These are phyloP conservation scores for Przewalskia tangutica DNA, from an alignment of 257 asterid genomes.

Conservation along the genomic window DNA sequence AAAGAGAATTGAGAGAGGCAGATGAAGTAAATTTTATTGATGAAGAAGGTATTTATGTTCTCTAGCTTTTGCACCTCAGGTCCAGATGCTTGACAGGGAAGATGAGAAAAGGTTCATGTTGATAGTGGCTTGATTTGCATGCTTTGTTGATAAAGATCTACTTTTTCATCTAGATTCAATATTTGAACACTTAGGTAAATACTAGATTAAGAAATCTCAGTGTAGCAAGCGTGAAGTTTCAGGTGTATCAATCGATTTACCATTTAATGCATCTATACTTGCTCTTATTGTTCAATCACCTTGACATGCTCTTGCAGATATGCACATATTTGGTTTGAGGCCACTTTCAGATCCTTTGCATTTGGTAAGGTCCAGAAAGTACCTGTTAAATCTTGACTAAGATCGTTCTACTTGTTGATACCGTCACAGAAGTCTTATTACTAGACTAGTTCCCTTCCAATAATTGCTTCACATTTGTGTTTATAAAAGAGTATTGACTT, in stretches of 20 bases:
- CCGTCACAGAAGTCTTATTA: background rate
- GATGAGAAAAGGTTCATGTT: background rate
- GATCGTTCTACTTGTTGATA: background rate
- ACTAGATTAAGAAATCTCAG: background rate
- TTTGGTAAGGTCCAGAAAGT: conserved; percentile 56
- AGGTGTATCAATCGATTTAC: background rate
- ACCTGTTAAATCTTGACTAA: conserved; percentile 9
- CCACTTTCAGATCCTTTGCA: conserved; percentile 78
- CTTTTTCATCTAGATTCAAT: background rate
- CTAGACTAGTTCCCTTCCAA: background rate
- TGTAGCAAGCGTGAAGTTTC: background rate
- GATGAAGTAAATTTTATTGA: conserved; percentile 79
- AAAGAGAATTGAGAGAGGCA: conserved; percentile 49
- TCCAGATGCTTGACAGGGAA: background rate
- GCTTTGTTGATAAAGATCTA: background rate
- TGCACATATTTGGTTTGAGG: conserved; percentile 81
- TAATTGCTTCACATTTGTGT: background rate
- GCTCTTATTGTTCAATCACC: background rate
- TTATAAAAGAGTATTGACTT: background rate
- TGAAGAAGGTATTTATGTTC: conserved; percentile 53
- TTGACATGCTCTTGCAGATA: conserved; percentile 49
- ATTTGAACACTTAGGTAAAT: background rate
- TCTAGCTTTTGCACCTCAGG: conserved; percentile 7
- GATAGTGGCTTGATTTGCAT: background rate
- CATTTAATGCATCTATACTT: background rate